Evolutionary conservation across 208 protist genomes (phyloP).

Genomic region (Trypanosoma avium): DNA sequence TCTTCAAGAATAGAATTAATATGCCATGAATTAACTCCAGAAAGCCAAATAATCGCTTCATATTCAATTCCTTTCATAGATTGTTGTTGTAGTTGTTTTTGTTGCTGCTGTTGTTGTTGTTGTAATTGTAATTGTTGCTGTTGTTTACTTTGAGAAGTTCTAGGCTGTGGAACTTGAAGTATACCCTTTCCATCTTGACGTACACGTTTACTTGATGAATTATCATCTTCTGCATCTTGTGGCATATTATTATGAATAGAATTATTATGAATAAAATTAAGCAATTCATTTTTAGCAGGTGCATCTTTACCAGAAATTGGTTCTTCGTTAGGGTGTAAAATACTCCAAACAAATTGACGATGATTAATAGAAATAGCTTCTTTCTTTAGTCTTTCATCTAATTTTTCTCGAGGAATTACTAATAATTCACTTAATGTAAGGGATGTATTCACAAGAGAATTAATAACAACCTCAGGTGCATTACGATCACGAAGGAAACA

Average conservation of each 20-base stretch:
- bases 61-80: slow-evolving; percentile 23
- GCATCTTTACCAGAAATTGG: slow-evolving; percentile 19
- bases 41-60: slow-evolving; percentile 29
- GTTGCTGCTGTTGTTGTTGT: slow-evolving; percentile 36
- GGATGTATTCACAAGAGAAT: slow-evolving; percentile 10
- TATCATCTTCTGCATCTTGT: slow-evolving; percentile 24
- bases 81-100: slow-evolving; percentile 38
- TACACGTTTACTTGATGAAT: slow-evolving; percentile 11
- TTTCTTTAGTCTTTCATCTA: slow-evolving; percentile 25
- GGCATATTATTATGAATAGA: slow-evolving; percentile 30
- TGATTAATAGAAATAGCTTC: not conserved
- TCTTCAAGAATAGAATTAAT: slow-evolving; percentile 14
- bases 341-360: slow-evolving; percentile 18
- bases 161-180: slow-evolving; percentile 66
- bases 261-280: slow-evolving; percentile 37
- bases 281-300: slow-evolving; percentile 25
- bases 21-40: slow-evolving; percentile 11
- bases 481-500: slow-evolving; percentile 15
- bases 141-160: slow-evolving; percentile 46
- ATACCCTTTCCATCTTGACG: slow-evolving; percentile 10
- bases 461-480: slow-evolving; percentile 17
- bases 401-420: slow-evolving; percentile 3
- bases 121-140: slow-evolving; percentile 30
- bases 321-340: slow-evolving; percentile 20
- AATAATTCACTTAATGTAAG: slow-evolving; percentile 18